Evolutionary conservation across 495 filamentous ascomycete genomes (phyloP), one percentile per base, ranked within the genome.

Genomic region (Venustampulla echinocandica): DNA sequence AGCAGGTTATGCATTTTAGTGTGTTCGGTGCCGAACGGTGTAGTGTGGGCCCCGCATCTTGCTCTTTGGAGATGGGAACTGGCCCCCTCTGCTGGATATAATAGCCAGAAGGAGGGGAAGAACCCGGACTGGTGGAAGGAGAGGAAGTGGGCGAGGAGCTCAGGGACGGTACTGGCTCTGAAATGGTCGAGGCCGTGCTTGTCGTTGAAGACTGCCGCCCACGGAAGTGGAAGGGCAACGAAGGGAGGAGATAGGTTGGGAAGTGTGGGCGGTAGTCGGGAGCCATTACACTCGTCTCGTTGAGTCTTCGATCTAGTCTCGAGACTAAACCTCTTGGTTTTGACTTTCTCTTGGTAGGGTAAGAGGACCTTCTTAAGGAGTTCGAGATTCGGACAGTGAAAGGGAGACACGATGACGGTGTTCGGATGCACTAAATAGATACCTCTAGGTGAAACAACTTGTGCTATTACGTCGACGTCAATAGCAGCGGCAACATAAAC

Each of bases 1-100:
- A 69, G 64, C 89, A 96, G 39, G 67, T 73, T 35, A 73, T 65
- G 65, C 89, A 96, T 49, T 80, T 80, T 42, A 96, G 74, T 40
- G 66, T 72, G 53, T 60, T 50, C 0, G 49, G 49, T 4, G 55
- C 49, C 4, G 36, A 36, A 13, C 52, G 44, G n/a, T 13, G 13
- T 2, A 59, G 40, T 14, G 43, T 18, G 19, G 30, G 40, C 38
- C 36, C 40, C 14, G 40, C 22, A 27, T 23, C 21, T 40, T 41
- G 51, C 41, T 2, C 28, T 38, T 11, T 47, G 37, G 0, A 53
- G 46, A 6, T 44, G 23, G 4, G 32, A 42, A 10, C 43, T 42
- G 19, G 36, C 24, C 24, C 35, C 4, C 15, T 20, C 39, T 30
- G 22, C 41, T 24, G 36, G 13, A 44, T 48, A 27, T 38, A 48